Percentiles rank a stretch among this genome's conserved stretches.
phyloP scores from a whole-genome alignment of 345 rosid genomes.

The Salix brachista region DNA sequence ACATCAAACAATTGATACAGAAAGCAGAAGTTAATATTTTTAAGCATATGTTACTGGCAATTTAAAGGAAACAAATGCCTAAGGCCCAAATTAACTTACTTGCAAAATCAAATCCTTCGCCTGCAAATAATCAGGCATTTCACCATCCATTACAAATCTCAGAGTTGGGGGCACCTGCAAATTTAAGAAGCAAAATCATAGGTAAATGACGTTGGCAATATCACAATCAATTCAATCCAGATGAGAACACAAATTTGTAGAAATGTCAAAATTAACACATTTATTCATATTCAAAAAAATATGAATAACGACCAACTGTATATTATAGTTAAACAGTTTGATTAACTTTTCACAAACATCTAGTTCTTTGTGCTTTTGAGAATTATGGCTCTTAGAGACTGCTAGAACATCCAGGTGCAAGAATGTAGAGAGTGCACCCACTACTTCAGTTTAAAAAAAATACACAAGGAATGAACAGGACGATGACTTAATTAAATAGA shows the following conservation, averaged over 20 bases:
- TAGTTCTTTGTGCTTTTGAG: neutral
- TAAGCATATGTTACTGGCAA: neutral
- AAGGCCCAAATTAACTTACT: constrained; percentile 41
- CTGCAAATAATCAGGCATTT: constrained; percentile 84
- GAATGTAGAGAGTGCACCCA: neutral
- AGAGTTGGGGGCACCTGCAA: constrained; percentile 88
- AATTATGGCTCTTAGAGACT: neutral
- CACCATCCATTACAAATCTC: constrained; percentile 95
- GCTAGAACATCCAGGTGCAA: neutral
- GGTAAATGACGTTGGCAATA: neutral
- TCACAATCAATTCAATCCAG: neutral
- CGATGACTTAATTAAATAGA: neutral
- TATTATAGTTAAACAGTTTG: neutral
- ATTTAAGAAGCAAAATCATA: constrained; percentile 5
- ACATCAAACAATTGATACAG: neutral
- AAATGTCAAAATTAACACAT: neutral
- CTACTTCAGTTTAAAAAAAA: too few species aligned
- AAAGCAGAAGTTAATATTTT: neutral
- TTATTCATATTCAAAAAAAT: neutral
- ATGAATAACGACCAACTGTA: neutral
- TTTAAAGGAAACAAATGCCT: neutral
- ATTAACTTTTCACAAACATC: neutral
- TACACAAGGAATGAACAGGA: neutral
- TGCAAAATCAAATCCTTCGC: constrained; percentile 98
- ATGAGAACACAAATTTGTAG: neutral